Evolutionary conservation across 176 grass and related monocot species (phyloP).

Genomic region (Eragrostis curvula): DNA sequence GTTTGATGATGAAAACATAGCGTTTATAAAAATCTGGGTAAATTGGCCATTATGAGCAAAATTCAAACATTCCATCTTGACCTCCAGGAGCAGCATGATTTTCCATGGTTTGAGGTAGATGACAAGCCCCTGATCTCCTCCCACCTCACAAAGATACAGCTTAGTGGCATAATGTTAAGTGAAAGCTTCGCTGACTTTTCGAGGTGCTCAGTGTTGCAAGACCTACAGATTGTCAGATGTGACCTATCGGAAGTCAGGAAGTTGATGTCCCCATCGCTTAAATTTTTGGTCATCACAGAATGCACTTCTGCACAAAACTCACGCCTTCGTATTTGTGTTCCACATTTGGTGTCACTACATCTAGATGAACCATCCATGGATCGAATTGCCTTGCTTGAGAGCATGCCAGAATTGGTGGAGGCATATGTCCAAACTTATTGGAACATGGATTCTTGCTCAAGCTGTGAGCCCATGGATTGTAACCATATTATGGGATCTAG

Average conservation of each 20-base stretch:
- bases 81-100: too few relatives aligned
- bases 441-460: not conserved
- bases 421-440: not conserved
- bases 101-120: too few relatives aligned
- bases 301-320: not conserved
- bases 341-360: not conserved
- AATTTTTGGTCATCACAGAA: not conserved
- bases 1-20: too few relatives aligned
- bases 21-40: too few relatives aligned
- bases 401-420: not conserved
- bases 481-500: not conserved
- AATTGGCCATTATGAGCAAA: too few relatives aligned
- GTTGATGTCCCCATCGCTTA: not conserved
- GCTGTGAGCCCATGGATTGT: not conserved
- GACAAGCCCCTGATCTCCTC: not conserved
- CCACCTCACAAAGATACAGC: not conserved
- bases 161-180: not conserved
- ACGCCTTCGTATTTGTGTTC: not conserved
- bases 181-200: not conserved
- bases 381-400: not conserved
- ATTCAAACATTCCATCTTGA: too few relatives aligned
- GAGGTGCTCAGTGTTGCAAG: not conserved
- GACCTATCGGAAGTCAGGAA: not conserved
- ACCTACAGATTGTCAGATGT: not conserved
- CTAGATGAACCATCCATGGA: not conserved